Evolutionary conservation across 2,329 filamentous ascomycete species (phyloP), one percentile per base, ranked within the genome.

Genomic region (Cercospora brassicicola): DNA sequence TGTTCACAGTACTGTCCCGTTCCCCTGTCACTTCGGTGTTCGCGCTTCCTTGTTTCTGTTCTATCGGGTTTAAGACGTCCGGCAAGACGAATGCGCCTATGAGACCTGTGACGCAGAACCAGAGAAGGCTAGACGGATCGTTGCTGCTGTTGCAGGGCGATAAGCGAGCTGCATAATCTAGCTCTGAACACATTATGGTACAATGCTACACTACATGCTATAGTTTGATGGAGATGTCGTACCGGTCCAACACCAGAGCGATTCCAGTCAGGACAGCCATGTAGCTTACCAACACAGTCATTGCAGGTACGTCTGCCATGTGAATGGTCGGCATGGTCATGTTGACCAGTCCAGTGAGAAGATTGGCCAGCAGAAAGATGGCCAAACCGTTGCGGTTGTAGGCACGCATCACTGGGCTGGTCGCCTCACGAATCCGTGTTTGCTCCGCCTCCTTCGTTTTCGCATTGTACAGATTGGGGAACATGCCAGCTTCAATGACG

Each of bases 331-430:
- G 89, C 64, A 98, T 80, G 3, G 89, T 91, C 84, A 99, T 84
- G 78, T 99, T 99, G 64, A 98, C 90, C 15, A 93, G 77, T 0
- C 95, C 95, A 0, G 95, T 99, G 70, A 97, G 80, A 57, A 99
- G 80, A 77, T 99, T 99, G 2, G 95, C 94, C 42, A 94, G 76
- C 67, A 99, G 80, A 77, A 99, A 99, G 0, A 98, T 80, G 0
- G 88, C 88, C 57, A 99, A 82, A 0, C 95, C 94, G 74, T 97
- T 97, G 64, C 91, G 87, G 78, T 99, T 99, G 77, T 91, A 96
- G 0, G 93, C 91, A 56, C 88, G 84, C 70, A 98, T 82, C n/a
- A 98, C 85, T 42, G 83, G 86, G 77, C 93, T 97, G 2, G 93
- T 97, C 3, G 93, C 90, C 56, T 86, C 83, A 56, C 86, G 82